These are phyloP conservation scores for Starmerella roubikii DNA, from an alignment of 805 yeast species.

Conservation along the genomic window DNA sequence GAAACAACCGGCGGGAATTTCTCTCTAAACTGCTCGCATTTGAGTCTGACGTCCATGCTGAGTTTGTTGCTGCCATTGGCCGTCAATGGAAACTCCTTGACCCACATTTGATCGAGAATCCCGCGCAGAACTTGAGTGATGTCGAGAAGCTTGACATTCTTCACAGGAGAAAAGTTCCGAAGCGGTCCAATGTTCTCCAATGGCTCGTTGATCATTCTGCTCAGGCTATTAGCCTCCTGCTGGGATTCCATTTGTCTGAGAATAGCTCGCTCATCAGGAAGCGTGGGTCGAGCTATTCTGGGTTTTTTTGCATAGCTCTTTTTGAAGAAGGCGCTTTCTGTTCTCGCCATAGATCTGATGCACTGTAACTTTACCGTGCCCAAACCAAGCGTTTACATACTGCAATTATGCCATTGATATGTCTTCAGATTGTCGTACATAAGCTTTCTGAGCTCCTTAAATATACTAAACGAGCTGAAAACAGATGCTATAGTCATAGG, in stretches of 20 bases:
- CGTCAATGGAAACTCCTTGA: conserved; percentile 24
- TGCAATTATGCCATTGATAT: no score
- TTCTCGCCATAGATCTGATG: no score
- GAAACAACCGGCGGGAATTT: conserved; percentile 25
- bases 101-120: conserved; percentile 23
- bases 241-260: conserved; percentile 20
- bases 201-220: conserved; percentile 5
- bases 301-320: conserved; percentile 4
- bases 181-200: conserved; percentile 13
- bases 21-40: conserved; percentile 20
- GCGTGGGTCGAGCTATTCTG: conserved; percentile 15
- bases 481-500: no score
- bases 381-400: no score
- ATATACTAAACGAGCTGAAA: no score
- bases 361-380: no score
- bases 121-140: conserved; percentile 19
- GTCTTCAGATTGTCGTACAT: no score
- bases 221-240: conserved; percentile 9
- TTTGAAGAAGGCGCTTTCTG: no score
- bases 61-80: conserved; percentile 13
- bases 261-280: conserved; percentile 19
- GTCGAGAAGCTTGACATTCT: conserved; percentile 16
- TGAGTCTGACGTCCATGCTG: conserved; percentile 19
- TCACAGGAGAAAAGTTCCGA: conserved; percentile 13
- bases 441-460: no score